Conservation (phyloP, 371 early-diverging fungal genomes). For the Lichtheimia ornata region DNA sequence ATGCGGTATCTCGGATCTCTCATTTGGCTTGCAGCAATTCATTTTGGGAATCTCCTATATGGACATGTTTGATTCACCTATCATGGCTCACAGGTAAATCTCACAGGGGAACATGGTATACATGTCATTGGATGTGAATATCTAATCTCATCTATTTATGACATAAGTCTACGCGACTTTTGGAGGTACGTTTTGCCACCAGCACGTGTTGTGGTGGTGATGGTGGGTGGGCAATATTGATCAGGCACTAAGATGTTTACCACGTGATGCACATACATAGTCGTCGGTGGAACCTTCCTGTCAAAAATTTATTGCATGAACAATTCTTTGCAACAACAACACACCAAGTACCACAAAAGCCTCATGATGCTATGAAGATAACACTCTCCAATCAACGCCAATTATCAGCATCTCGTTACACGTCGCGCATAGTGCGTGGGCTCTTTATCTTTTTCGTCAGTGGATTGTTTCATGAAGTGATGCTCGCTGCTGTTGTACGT, state of each 20-base stretch:
- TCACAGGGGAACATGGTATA: not conserved
- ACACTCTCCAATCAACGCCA: too few species aligned
- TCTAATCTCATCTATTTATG: not conserved
- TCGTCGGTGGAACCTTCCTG: conserved; percentile 39
- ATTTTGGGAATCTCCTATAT: conserved; percentile 24
- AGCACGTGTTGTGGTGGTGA: too few species aligned
- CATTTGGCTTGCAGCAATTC: conserved; percentile 23
- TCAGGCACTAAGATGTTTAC: too few species aligned
- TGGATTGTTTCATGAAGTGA: conserved; percentile 38
- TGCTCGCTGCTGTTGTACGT: conserved; percentile 31
- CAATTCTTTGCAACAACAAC: conserved; percentile 16
- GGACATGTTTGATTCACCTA: conserved; percentile 32
- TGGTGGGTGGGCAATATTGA: too few species aligned
- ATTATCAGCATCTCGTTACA: too few species aligned
- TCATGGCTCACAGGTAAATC: conserved; percentile 26
- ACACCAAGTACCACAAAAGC: not conserved
- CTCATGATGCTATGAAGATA: too few species aligned
- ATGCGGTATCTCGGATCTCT: conserved; percentile 26
- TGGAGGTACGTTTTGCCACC: conserved; percentile 26
- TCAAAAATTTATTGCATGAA: conserved; percentile 35
- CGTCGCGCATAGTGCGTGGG: conserved; percentile 7
- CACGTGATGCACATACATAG: conserved; percentile 17
- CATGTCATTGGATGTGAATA: not conserved
- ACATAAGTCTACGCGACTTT: conserved; percentile 36
- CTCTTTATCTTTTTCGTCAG: conserved; percentile 31